Base-by-base conservation (phyloP, 2,329 filamentous ascomycete species). In the Sporothrix pallida region DNA sequence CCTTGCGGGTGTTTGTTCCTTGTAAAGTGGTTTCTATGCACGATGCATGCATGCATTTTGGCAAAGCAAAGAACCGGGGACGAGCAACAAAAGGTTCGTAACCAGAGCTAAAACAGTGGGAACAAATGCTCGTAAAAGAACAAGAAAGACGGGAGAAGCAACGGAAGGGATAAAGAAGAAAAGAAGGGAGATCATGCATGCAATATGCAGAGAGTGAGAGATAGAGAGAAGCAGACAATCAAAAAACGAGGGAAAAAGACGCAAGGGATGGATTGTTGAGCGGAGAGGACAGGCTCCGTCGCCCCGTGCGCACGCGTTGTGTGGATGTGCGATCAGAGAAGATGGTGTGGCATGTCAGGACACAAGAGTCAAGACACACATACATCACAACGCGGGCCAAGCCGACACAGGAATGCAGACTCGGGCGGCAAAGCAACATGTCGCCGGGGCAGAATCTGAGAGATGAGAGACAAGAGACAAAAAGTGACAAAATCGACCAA, bases 371-470 rank as follows among this genome's bases (percentile, higher is more conserved):
- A 37, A 7, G 31, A 37, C 31, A 62, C 10, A 26, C 42, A 48
- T 10, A 42, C n/a, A 15, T 12, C 15, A 44, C n/a, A 23, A 23
- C 10, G 62, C 42, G 62, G 42, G 62, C 62, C 62, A 67, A n/a
- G 62, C 62, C 42, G 62, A 37, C 20, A 44, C 62, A 67, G 42
- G 62, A 67, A 48, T 67, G 62, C 20, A 48, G 12, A 48, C n/a
- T 8, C 44, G 62, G 62, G 62, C 62, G 62, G 42, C 62, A 67
- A 67, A 67, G 58, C 58, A 67, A 67, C 62, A 63, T 37, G 60
- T 44, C 23, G 54, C 15, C 62, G 62, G 42, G 60, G 7, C 8
- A n/a, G 37, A 44, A 26, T 15, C 7, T n/a, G 7, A 26, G 15
- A 48, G 23, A 46, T 2, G 23, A 10, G 31, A 44, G 13, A 44